Evolutionary conservation across 2,329 filamentous ascomycete species (phyloP), one percentile per base, ranked within the genome.

Genomic region (Emericellopsis atlantica): DNA sequence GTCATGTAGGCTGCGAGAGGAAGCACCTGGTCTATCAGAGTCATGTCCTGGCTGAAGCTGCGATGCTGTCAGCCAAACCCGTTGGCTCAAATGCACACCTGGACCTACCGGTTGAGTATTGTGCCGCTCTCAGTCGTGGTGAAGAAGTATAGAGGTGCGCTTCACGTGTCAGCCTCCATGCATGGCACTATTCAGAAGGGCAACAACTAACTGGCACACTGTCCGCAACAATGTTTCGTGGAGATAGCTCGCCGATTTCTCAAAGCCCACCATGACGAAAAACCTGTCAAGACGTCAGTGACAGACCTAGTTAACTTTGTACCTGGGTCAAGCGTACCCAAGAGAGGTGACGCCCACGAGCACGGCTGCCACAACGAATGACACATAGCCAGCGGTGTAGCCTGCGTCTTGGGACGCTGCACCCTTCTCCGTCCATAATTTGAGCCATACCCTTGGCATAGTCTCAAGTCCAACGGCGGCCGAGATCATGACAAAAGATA

Each of bases 1-100:
- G 37, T 39, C 22, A 40, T 0, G 57, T 42, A 16, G 52, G 66
- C 42, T 0, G 60, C 56, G 2, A 54, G 36, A 2, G 62, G 57
- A 0, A 69, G 49, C 14, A 56, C 48, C 32, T 57, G 61, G 37
- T 69, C 65, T 12, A 68, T 55, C 1, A 66, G 52, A 31, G 59
- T 54, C 31, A 67, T 61, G 22, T 68, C 65, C 47, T 67, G 61
- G 15, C 57, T 63, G 40, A 68, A 67, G 38, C 62, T 60, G 31
- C 36, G 41, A 0, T 64, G 60, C 38, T 53, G 53, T 29, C 3
- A 40, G 18, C 37, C 2, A 22, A 14, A 6, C 12, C 22, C 6
- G 32, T 12, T 11, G 15, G 4, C n/a, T 38, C 15, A 34, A 1
- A 6, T 12, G 8, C 21, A 26, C 1, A 2, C 9, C 10, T 9